Base-by-base conservation (phyloP, 257 asterid species). In the Rehmannia glutinosa region DNA sequence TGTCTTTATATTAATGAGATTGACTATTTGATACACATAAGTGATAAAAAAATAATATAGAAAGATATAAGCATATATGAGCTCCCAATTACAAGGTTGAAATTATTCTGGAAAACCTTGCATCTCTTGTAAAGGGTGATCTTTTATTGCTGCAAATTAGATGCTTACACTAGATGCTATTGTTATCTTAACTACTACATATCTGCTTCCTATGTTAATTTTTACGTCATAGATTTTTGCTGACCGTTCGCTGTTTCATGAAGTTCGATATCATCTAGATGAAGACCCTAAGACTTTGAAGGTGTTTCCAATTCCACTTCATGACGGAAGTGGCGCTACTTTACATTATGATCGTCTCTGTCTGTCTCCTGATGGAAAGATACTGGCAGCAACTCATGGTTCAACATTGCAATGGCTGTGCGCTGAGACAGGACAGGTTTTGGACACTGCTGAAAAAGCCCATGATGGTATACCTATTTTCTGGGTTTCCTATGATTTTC, bases 201-300 rank as follows among this genome's bases (percentile, higher is more conserved):
- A 8, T 50, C 52, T 67, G 35, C 35, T 69, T 38, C 43, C 39
- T 71, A 3, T 21, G 21, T 9, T 43, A 64, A 41, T 24, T 24
- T 16, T 54, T 59, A 28, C 15, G 6, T 64, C 56, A 7, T 16
- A 20, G 4, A 45, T 43, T 64, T 62, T 30, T 39, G 42, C 76
- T 77, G 77, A 77, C 62, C 6, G 62, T 69, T 54, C 21, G 39
- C 20, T 74, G 47, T 43, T 78, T 68, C 73, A 45, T 83, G 88
- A 69, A 89, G 97, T 92, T 66, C 95, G 98, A 39, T 92, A 87
- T 81, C 97, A 87, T 73, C 79, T 87, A 53, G 95, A 87, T 55
- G 98, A 92, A 86, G 98, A 92, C 78, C 92, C 97, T 19, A 92
- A 92, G 78, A 89, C 98, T 58, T 67, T 89, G 76, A 92, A 87